Conservation (phyloP, 73 alveolate species). For the Effrenium voratum region DNA sequence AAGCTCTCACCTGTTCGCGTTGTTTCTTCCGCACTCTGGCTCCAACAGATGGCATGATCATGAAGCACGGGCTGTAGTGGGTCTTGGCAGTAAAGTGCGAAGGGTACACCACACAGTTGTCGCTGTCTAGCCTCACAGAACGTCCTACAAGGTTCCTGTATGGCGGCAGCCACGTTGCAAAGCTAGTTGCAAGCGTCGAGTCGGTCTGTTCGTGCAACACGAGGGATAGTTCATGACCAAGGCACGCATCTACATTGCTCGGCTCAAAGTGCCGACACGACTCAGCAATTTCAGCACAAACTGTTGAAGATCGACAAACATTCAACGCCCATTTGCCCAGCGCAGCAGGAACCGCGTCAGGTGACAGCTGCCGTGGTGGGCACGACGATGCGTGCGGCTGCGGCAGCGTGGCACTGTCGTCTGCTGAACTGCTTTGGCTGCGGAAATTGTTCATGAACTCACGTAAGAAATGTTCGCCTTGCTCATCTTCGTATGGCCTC, state of each 20-base stretch:
- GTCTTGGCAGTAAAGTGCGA: conserved; percentile 11
- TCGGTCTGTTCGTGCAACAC: neutral
- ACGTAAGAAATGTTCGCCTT: neutral
- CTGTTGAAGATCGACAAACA: neutral
- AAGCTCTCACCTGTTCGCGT: neutral
- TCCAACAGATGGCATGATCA: neutral
- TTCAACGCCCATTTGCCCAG: neutral
- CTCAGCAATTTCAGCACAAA: neutral
- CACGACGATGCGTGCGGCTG: neutral
- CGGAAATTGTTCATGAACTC: neutral
- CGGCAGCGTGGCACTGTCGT: too few species aligned
- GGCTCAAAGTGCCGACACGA: neutral
- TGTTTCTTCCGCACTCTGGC: conserved; percentile 6
- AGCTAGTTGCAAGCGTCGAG: neutral
- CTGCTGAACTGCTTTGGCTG: too few species aligned
- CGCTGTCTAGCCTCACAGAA: neutral
- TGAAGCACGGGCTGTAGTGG: neutral
- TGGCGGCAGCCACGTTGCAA: neutral
- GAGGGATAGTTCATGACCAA: neutral
- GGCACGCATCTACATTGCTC: neutral
- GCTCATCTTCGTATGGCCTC: neutral
- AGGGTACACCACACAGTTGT: neutral
- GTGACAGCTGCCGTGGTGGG: neutral
- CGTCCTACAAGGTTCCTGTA: neutral
- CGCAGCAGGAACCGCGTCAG: neutral